These are phyloP conservation scores for Phoma herbarum DNA, from an alignment of 2,329 filamentous ascomycete genomes.

Conservation along the genomic window DNA sequence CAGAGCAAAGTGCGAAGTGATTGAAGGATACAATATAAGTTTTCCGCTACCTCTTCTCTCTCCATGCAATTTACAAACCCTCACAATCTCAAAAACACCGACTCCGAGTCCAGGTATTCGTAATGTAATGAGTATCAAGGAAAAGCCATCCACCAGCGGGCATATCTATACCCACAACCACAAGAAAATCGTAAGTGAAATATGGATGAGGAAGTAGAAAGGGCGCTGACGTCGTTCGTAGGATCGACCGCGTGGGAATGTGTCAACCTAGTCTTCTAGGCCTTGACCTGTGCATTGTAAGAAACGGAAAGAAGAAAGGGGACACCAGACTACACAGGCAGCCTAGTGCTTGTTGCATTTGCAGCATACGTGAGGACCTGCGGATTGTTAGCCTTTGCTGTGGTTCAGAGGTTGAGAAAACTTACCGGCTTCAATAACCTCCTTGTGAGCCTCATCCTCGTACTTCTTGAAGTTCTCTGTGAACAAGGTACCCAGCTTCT, in stretches of 20 bases:
- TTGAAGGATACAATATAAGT: neutral
- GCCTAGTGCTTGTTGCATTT: conserved; percentile 43
- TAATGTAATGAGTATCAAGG: conserved; percentile 11
- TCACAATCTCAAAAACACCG: conserved; percentile 5
- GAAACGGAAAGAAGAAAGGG: conserved; percentile 1
- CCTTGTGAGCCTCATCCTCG: conserved; percentile 55
- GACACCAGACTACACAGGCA: conserved; percentile 16
- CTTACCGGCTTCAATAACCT: neutral
- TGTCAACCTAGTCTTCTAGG: conserved; percentile 1
- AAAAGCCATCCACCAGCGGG: conserved; percentile 19
- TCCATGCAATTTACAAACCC: conserved; percentile 7
- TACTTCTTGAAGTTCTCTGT: conserved; percentile 99
- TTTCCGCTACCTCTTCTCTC: neutral
- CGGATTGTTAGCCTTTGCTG: neutral
- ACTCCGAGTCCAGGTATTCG: conserved; percentile 20
- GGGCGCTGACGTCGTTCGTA: conserved; percentile 24
- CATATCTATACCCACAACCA: conserved; percentile 27
- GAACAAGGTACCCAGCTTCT: conserved; percentile 89
- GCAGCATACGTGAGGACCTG: conserved; percentile 46
- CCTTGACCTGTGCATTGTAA: conserved; percentile 9
- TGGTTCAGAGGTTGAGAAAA: too few species aligned
- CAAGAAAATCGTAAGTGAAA: conserved; percentile 9
- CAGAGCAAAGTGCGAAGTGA: neutral
- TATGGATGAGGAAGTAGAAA: neutral
- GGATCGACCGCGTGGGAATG: conserved; percentile 20